phyloP scores from a whole-genome alignment of 169 alveolate genomes.

The Miamiensis avidus region DNA sequence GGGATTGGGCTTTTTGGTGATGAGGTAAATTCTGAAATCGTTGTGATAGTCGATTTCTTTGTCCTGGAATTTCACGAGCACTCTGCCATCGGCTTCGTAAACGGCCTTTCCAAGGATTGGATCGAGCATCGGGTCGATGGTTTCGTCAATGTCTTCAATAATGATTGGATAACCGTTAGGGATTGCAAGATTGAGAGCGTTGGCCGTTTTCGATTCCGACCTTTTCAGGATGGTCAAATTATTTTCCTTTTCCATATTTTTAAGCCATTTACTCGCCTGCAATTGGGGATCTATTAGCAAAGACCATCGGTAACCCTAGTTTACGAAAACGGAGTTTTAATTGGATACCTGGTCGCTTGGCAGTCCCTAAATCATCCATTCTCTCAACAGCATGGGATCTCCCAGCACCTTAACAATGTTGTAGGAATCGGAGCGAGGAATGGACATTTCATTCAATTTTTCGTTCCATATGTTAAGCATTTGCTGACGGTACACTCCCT shows the following conservation, averaged over 20 bases:
- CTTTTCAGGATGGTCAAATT: conserved; percentile 76
- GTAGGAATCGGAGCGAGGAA: conserved; percentile 65
- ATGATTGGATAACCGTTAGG: conserved; percentile 80
- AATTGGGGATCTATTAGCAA: conserved; percentile 87
- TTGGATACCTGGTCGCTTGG: conserved; percentile 83
- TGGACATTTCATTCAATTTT: conserved; percentile 54
- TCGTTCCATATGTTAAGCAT: conserved; percentile 74
- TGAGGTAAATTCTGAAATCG: conserved; percentile 67
- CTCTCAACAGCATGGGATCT: conserved; percentile 77
- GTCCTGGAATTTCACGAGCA: conserved; percentile 81
- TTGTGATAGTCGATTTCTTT: conserved; percentile 77
- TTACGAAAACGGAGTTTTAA: conserved; percentile 80
- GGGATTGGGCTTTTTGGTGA: conserved; percentile 89
- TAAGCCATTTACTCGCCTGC: conserved; percentile 84
- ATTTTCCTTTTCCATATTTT: conserved; percentile 69
- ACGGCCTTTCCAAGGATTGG: conserved; percentile 82
- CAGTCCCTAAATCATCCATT: conserved; percentile 82
- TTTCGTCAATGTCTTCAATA: conserved; percentile 90
- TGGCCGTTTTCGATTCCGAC: conserved; percentile 72
- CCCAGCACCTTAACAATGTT: conserved; percentile 69
- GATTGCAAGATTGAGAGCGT: conserved; percentile 63
- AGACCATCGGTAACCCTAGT: conserved; percentile 78
- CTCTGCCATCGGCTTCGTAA: conserved; percentile 64
- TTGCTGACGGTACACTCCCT: conserved; percentile 62
- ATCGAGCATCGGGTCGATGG: conserved; percentile 90